Base-by-base conservation (phyloP, 1,284 basidiomycete genomes). In the Mixia osmundae region DNA sequence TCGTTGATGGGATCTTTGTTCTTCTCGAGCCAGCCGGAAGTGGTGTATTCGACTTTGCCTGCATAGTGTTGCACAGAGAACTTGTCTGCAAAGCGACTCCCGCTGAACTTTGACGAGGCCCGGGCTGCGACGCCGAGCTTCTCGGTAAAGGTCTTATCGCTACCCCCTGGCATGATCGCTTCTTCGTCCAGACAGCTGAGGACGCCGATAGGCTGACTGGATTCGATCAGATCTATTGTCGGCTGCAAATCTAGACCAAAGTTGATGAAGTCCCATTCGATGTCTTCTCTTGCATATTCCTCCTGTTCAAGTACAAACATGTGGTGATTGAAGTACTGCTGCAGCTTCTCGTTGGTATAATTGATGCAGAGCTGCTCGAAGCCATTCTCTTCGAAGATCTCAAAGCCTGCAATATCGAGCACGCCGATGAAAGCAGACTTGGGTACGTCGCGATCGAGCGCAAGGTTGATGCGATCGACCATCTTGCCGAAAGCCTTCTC, bases 281-380 rank as follows among this genome's bases (percentile, higher is more conserved):
- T 99, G 29, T 76, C 76, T 55, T 99, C 91, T 19, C 91, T 71
- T 10, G 82, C 69, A 58, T 99, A 97, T 57, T 99, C 91, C 54
- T 99, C 89, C 56, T 99, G 91, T 61, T 99, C 91, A 26, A 97
- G 69, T 10, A 94, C 85, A 57, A 99, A 97, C 91, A 97, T 97
- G 58, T 97, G 91, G 57, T 95, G 85, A 54, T 97, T 99, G 69
- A 94, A 94, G 61, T 87, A 91, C 54, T 87, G 83, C 55, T 89
- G 83, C 6, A 94, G 67, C 53, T 76, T 85, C 64, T 94, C 85
- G 61, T 97, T 97, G 29, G 91, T 97, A 54, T 83, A 94, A 56
- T 99, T 99, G 69, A 99, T 99, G 50, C 91, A 71, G 18, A 99
- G 68, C 57, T 99, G 91, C 53, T 99, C 91, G 56, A 97, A 99